Conservation (phyloP, 1,284 basidiomycete species). For the Sporisorium exsertum region DNA sequence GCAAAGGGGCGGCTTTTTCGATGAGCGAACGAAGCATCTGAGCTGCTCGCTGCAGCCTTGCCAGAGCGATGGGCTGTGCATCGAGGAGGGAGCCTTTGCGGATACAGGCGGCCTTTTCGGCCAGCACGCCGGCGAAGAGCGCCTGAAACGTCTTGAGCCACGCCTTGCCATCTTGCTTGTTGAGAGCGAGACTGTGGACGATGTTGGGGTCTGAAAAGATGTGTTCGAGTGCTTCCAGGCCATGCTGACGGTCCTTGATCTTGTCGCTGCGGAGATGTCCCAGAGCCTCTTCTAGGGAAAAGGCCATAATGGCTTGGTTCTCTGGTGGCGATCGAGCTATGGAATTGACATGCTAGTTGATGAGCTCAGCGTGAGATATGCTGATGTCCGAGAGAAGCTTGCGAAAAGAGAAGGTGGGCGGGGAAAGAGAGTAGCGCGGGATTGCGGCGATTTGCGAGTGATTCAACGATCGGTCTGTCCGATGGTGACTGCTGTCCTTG, state of each 20-base stretch:
- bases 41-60: constrained; percentile 77
- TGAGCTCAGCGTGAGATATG: neutral
- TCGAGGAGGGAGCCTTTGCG: constrained; percentile 72
- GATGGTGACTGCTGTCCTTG: neutral
- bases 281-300: constrained; percentile 49
- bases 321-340: neutral
- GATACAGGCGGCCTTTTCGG: constrained; percentile 75
- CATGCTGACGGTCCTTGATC: constrained; percentile 80
- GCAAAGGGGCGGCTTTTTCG: constrained; percentile 74
- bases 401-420: neutral
- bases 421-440: neutral
- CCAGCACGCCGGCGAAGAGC: constrained; percentile 77
- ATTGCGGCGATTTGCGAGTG: too few relatives aligned
- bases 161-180: constrained; percentile 71
- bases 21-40: constrained; percentile 79
- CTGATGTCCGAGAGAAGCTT: neutral
- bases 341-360: constrained; percentile 6
- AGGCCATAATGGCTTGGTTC: constrained; percentile 30
- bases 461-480: neutral
- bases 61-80: constrained; percentile 71
- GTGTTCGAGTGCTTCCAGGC: constrained; percentile 74
- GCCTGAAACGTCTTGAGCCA: constrained; percentile 82
- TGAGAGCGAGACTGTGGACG: constrained; percentile 74
- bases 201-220: constrained; percentile 75
- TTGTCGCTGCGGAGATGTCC: constrained; percentile 72